These are phyloP conservation scores for Russula abietina DNA, from an alignment of 768 basidiomycete species.

Conservation along the genomic window DNA sequence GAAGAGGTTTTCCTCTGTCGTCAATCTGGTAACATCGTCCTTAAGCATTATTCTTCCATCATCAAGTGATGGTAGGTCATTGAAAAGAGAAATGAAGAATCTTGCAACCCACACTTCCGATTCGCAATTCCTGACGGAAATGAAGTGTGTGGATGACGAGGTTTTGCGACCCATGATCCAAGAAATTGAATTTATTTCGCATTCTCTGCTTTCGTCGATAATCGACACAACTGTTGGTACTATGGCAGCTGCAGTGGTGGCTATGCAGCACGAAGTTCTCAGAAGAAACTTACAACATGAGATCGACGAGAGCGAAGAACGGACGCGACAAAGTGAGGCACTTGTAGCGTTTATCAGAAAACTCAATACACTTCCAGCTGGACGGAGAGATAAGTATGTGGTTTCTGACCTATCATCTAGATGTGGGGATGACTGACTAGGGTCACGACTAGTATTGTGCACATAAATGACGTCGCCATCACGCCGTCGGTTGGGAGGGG, in stretches of 20 bases:
- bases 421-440: no score
- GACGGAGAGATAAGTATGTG: constrained; percentile 7
- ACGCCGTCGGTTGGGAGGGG: neutral
- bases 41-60: neutral
- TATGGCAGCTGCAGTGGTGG: neutral
- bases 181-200: neutral
- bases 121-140: constrained; percentile 8
- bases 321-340: neutral
- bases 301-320: constrained; percentile 4
- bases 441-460: no score
- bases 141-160: neutral
- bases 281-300: constrained; percentile 2
- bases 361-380: neutral
- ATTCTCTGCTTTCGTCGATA: neutral
- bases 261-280: constrained; percentile 9
- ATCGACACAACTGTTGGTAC: constrained; percentile 6
- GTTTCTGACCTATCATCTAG: no score
- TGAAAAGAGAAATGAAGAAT: constrained; percentile 10
- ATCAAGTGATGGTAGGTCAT: neutral
- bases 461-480: neutral
- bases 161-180: constrained; percentile 7
- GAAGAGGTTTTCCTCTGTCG: neutral
- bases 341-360: constrained; percentile 7
- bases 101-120: neutral
- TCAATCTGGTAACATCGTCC: neutral